Conservation (phyloP, 306 rosid species). For the Ormosia emarginata region DNA sequence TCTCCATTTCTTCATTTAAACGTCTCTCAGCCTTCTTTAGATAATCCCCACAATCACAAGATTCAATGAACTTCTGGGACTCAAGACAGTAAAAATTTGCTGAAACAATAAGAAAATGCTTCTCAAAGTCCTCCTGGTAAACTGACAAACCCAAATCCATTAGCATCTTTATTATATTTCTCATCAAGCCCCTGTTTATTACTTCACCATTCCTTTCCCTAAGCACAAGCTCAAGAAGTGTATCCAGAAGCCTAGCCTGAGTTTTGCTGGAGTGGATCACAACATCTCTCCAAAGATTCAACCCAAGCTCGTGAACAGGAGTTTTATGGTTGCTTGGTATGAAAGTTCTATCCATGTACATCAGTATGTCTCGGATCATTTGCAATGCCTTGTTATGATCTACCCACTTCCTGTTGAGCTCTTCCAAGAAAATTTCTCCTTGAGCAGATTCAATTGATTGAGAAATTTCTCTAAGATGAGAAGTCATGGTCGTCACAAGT, state of each 20-base stretch:
- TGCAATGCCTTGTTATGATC: constrained; percentile 62
- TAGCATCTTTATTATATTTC: constrained; percentile 49
- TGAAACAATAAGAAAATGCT: constrained; percentile 46
- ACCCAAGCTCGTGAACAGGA: constrained; percentile 58
- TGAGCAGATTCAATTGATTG: constrained; percentile 49
- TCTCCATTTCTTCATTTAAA: constrained; percentile 48
- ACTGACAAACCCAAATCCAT: constrained; percentile 51
- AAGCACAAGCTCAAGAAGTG: constrained; percentile 51
- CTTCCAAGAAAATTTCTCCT: constrained; percentile 54
- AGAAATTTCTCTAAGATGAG: constrained; percentile 44
- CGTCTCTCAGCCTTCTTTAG: constrained; percentile 53
- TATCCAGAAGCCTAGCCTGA: constrained; percentile 43
- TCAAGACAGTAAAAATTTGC: constrained; percentile 44
- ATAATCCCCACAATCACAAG: constrained; percentile 58
- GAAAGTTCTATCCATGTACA: constrained; percentile 63
- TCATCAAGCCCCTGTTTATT: constrained; percentile 56
- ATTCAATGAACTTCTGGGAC: constrained; percentile 51
- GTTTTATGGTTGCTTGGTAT: constrained; percentile 51
- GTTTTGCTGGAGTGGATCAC: constrained; percentile 53
- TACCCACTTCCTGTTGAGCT: constrained; percentile 57
- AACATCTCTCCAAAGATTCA: constrained; percentile 58
- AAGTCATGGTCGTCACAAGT: constrained; percentile 45
- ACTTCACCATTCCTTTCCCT: constrained; percentile 55
- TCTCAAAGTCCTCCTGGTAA: constrained; percentile 50
- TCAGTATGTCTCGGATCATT: constrained; percentile 59